Percentiles rank a stretch among this genome's conserved stretches.
phyloP scores from a whole-genome alignment of 768 basidiomycete species.

The Lepiota brunneoincarnata region DNA sequence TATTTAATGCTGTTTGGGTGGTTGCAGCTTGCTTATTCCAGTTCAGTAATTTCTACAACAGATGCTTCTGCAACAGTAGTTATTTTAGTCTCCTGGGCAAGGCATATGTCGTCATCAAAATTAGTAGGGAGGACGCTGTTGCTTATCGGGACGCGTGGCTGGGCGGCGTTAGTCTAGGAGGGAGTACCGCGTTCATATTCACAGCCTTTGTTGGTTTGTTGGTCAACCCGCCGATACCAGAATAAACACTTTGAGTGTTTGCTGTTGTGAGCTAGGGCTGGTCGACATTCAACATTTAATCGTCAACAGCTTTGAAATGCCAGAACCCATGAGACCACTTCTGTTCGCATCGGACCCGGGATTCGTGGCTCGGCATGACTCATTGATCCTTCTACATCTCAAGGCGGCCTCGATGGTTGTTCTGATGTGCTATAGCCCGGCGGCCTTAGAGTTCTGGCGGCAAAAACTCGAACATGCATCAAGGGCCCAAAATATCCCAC shows the following conservation, averaged over 20 bases:
- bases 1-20: slow-evolving; percentile 29
- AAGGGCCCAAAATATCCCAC: slow-evolving; percentile 1
- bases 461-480: slow-evolving; percentile 5
- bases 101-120: slow-evolving; percentile 29
- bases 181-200: neutral
- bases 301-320: too few relatives aligned
- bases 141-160: slow-evolving; percentile 32
- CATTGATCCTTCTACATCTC: too few relatives aligned
- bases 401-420: too few relatives aligned
- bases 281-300: too few relatives aligned
- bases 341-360: too few relatives aligned
- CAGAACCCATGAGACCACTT: too few relatives aligned
- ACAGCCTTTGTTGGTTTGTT: neutral
- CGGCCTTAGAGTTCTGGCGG: neutral
- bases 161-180: slow-evolving; percentile 23
- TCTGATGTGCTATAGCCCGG: too few relatives aligned
- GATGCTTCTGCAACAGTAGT: slow-evolving; percentile 36
- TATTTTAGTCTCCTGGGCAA: slow-evolving; percentile 22
- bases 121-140: slow-evolving; percentile 18
- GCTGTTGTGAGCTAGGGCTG: too few relatives aligned
- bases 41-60: slow-evolving; percentile 29
- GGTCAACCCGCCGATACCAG: neutral
- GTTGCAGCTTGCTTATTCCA: slow-evolving; percentile 28
- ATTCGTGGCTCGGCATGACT: too few relatives aligned
- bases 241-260: neutral